These are phyloP conservation scores for Pleomassaria siparia DNA, from an alignment of 2,329 filamentous ascomycete genomes.

Conservation along the genomic window DNA sequence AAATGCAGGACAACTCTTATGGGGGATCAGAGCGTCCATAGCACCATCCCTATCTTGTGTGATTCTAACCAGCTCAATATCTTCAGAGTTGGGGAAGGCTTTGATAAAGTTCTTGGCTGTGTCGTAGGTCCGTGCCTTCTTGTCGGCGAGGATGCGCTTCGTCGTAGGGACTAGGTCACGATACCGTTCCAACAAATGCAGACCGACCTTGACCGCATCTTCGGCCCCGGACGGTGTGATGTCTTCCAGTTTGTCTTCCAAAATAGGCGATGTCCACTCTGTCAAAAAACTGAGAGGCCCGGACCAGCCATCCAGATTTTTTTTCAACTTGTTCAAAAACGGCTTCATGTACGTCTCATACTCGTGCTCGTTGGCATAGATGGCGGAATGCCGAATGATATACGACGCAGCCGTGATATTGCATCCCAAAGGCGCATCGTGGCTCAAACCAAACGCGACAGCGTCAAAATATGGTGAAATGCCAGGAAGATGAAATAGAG, in stretches of 20 bases:
- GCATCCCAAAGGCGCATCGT: slow-evolving; percentile 51
- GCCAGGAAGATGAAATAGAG: slow-evolving; percentile 52
- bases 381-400: slow-evolving; percentile 53
- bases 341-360: slow-evolving; percentile 54
- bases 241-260: slow-evolving; percentile 49
- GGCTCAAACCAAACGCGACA: slow-evolving; percentile 49
- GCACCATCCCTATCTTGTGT: slow-evolving; percentile 29
- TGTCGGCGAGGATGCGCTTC: slow-evolving; percentile 33
- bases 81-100: slow-evolving; percentile 29
- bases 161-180: slow-evolving; percentile 51
- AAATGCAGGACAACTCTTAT: slow-evolving; percentile 39
- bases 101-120: slow-evolving; percentile 34
- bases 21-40: slow-evolving; percentile 36
- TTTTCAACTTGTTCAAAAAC: slow-evolving; percentile 58
- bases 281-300: slow-evolving; percentile 58
- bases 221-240: slow-evolving; percentile 39
- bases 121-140: slow-evolving; percentile 40
- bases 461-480: slow-evolving; percentile 55
- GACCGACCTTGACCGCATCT: slow-evolving; percentile 60
- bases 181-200: slow-evolving; percentile 59
- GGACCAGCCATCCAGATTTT: slow-evolving; percentile 55
- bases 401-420: slow-evolving; percentile 52
- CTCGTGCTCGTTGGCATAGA: slow-evolving; percentile 54
- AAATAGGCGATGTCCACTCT: slow-evolving; percentile 59
- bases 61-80: slow-evolving; percentile 38